phyloP scores from a whole-genome alignment of 306 rosid species.

The Prunus davidiana region DNA sequence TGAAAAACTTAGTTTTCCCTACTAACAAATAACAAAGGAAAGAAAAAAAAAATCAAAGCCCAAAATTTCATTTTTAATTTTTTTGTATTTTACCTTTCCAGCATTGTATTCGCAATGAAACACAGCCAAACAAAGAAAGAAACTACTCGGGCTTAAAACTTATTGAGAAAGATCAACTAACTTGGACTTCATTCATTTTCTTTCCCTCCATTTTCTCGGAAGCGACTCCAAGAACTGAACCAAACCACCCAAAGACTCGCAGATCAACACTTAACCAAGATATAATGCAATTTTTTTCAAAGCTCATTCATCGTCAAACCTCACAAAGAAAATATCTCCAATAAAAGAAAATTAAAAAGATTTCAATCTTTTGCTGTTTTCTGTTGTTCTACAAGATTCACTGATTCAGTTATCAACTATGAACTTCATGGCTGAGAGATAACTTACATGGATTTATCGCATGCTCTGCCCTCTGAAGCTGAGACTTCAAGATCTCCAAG shows the following conservation, averaged over 20 bases:
- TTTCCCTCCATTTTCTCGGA: conserved; percentile 14
- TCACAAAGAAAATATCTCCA: background rate
- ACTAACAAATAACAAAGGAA: background rate
- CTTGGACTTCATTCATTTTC: background rate
- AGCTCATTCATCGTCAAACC: background rate
- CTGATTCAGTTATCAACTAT: background rate
- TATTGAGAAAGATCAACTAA: background rate
- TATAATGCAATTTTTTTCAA: background rate
- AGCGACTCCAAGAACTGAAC: conserved; percentile 8
- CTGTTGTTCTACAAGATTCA: background rate
- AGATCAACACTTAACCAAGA: background rate
- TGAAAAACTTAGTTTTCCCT: background rate
- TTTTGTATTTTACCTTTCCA: background rate
- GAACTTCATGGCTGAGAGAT: conserved; percentile 7
- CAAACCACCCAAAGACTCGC: background rate
- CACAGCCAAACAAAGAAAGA: background rate
- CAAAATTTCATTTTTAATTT: background rate
- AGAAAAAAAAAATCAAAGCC: background rate
- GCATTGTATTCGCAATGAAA: background rate
- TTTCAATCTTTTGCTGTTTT: background rate
- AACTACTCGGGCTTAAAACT: no score
- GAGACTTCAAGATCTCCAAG: conserved; percentile 28
- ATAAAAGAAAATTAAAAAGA: background rate
- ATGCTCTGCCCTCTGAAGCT: background rate
- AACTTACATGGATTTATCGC: conserved; percentile 26